Evolutionary conservation across 2,329 filamentous ascomycete genomes (phyloP).

Genomic region (Cephalotrichum gorgonifer): DNA sequence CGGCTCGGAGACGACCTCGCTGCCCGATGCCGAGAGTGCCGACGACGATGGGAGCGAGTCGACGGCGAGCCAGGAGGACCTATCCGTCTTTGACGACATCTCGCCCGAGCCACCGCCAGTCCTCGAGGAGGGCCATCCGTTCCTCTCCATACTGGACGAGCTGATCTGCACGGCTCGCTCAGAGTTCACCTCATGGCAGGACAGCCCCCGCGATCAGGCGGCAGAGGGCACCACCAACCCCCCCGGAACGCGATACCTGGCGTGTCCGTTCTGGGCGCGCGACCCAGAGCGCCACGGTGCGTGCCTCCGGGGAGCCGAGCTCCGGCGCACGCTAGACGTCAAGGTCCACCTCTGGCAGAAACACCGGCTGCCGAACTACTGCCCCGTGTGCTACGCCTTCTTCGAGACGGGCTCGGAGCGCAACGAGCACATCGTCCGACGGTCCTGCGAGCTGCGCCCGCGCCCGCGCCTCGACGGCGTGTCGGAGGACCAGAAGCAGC

Average conservation of each 20-base stretch:
- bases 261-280: not conserved
- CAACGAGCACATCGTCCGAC: slow-evolving; percentile 1
- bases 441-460: not conserved
- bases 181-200: not conserved
- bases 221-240: no score
- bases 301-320: slow-evolving; percentile 10
- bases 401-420: not conserved
- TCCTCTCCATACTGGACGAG: not conserved
- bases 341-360: not conserved
- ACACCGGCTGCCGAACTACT: slow-evolving; percentile 3
- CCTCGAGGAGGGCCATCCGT: not conserved
- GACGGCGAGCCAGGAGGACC: not conserved
- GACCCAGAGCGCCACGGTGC: not conserved
- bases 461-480: not conserved
- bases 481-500: slow-evolving; percentile 3
- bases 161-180: not conserved
- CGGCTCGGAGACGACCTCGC: not conserved
- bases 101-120: not conserved
- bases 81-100: not conserved
- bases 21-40: not conserved
- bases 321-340: slow-evolving; percentile 7
- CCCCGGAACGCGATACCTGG: not conserved
- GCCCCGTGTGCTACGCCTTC: slow-evolving; percentile 1
- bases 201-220: not conserved
- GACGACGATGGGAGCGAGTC: not conserved